Percentiles rank a stretch among this genome's conserved stretches.
Conservation (phyloP, 1,284 basidiomycete species). For the Tylopilus sp. region DNA sequence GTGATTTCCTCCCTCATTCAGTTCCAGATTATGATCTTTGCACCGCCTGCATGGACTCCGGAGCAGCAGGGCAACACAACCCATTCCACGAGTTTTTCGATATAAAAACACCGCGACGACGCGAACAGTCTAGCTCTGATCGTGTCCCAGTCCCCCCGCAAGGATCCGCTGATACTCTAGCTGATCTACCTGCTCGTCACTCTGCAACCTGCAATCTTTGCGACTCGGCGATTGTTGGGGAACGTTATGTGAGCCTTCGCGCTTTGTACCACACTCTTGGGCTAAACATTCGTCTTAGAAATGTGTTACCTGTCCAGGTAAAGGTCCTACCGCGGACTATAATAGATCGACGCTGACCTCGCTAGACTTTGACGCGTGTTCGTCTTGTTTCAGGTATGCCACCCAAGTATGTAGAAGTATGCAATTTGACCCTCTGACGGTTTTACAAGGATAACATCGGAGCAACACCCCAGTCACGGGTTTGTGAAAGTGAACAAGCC, state of each 20-base stretch:
- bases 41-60: conserved; percentile 46
- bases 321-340: background rate
- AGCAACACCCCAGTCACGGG: conserved; percentile 73
- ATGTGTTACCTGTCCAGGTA: conserved; percentile 60
- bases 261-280: conserved; percentile 1
- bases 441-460: conserved; percentile 49
- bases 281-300: conserved; percentile 43
- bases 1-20: conserved; percentile 1
- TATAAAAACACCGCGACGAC: conserved; percentile 58
- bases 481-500: conserved; percentile 65
- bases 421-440: conserved; percentile 1
- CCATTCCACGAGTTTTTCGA: conserved; percentile 66
- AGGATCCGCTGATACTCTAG: background rate
- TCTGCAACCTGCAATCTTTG: conserved; percentile 69
- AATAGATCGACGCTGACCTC: conserved; percentile 9
- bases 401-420: background rate
- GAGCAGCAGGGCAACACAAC: conserved; percentile 46
- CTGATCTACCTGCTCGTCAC: conserved; percentile 42
- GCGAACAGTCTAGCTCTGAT: background rate
- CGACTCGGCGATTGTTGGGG: conserved; percentile 62
- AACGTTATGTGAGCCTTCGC: conserved; percentile 55
- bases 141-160: conserved; percentile 5
- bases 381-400: conserved; percentile 58
- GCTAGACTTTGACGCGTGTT: conserved; percentile 69
- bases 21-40: conserved; percentile 67